Percentiles rank a stretch among this genome's conserved stretches.
Conservation (phyloP, 2,329 filamentous ascomycete species). For the Dactylellina parvicollis region DNA sequence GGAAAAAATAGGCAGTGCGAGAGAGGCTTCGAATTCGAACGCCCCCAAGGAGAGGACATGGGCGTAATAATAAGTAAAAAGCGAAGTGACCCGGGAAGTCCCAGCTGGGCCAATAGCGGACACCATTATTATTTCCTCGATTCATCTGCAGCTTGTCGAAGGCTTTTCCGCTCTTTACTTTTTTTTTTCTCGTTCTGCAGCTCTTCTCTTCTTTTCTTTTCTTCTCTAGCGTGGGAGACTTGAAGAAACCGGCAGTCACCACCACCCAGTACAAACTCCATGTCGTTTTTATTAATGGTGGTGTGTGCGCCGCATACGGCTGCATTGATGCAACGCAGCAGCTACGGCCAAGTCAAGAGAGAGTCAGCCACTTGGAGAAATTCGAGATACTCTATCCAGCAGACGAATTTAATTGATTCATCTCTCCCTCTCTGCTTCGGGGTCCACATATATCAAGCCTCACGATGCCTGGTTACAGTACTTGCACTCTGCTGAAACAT, state of each 20-base stretch:
- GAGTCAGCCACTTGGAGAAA: slow-evolving; percentile 40
- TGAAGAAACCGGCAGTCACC: slow-evolving; percentile 1
- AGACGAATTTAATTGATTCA: slow-evolving; percentile 21
- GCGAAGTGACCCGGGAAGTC: slow-evolving; percentile 15
- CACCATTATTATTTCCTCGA: slow-evolving; percentile 38
- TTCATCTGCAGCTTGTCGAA: slow-evolving; percentile 15
- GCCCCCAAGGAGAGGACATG: slow-evolving; percentile 20
- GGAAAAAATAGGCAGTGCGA: slow-evolving; percentile 7
- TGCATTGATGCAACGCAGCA: slow-evolving; percentile 37
- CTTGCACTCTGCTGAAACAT: slow-evolving; percentile 27
- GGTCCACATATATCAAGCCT: slow-evolving; percentile 12
- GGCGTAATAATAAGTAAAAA: slow-evolving; percentile 41
- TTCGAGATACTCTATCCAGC: slow-evolving; percentile 46
- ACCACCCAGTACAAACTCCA: slow-evolving; percentile 4
- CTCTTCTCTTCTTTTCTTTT: slow-evolving; percentile 13
- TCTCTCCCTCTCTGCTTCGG: neutral
- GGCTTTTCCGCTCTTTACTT: slow-evolving; percentile 7
- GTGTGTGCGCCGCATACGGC: slow-evolving; percentile 34
- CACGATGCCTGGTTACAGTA: slow-evolving; percentile 2
- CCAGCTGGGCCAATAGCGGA: slow-evolving; percentile 49
- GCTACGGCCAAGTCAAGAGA: slow-evolving; percentile 31
- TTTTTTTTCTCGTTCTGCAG: slow-evolving; percentile 20
- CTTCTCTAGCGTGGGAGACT: slow-evolving; percentile 22
- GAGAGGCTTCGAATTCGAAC: too few relatives aligned
- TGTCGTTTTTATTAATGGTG: slow-evolving; percentile 31